Evolutionary conservation across 495 filamentous ascomycete species (phyloP).

Genomic region (Podospora anserina): DNA sequence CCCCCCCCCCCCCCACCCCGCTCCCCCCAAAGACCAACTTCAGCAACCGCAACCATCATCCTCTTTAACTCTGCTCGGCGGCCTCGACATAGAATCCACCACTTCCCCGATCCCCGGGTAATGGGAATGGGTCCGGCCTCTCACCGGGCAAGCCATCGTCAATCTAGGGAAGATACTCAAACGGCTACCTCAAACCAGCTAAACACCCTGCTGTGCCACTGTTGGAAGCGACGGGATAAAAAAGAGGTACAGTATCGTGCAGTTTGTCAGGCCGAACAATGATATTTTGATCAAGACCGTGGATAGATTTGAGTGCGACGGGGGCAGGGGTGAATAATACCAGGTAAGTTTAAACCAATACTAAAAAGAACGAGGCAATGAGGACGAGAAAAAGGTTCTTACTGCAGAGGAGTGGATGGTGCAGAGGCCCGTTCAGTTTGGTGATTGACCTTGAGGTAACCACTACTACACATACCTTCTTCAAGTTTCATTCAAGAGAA

Average conservation of each 20-base stretch:
- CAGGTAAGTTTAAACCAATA: slow-evolving; percentile 22
- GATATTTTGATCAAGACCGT: slow-evolving; percentile 49
- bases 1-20: slow-evolving; percentile 33
- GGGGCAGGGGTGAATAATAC: slow-evolving; percentile 19
- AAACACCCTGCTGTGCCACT: slow-evolving; percentile 61
- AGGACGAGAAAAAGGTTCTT: slow-evolving; percentile 34
- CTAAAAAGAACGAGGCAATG: background rate
- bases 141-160: slow-evolving; percentile 56
- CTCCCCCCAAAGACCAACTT: slow-evolving; percentile 30
- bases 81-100: slow-evolving; percentile 49
- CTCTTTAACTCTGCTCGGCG: slow-evolving; percentile 59
- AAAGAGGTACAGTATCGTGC: slow-evolving; percentile 58
- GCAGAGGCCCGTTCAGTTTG: slow-evolving; percentile 41
- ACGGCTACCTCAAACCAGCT: slow-evolving; percentile 57
- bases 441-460: slow-evolving; percentile 25
- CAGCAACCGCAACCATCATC: slow-evolving; percentile 47
- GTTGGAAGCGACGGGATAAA: slow-evolving; percentile 44
- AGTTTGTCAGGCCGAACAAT: slow-evolving; percentile 61
- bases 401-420: slow-evolving; percentile 51
- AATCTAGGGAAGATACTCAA: slow-evolving; percentile 64
- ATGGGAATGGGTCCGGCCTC: slow-evolving; percentile 56
- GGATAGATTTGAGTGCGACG: slow-evolving; percentile 28
- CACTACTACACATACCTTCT: no score
- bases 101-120: slow-evolving; percentile 29
- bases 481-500: no score